phyloP scores from a whole-genome alignment of 257 asterid species.

The Orobanche coerulescens region DNA sequence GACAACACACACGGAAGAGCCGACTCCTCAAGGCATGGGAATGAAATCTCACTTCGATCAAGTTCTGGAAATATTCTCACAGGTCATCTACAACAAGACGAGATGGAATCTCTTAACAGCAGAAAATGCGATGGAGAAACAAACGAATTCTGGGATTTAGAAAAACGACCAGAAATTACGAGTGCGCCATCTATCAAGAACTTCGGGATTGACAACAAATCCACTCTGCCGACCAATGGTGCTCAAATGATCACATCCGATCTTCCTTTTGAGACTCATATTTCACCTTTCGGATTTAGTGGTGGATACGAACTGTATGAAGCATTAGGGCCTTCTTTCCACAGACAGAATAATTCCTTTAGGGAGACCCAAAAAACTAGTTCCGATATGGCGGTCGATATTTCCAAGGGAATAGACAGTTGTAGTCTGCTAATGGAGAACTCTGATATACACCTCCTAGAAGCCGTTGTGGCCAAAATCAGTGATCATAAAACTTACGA shows the following conservation, averaged over 20 bases:
- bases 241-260: slow-evolving; percentile 25
- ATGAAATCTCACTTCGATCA: slow-evolving; percentile 32
- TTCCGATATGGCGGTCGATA: slow-evolving; percentile 46
- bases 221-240: slow-evolving; percentile 25
- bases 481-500: slow-evolving; percentile 38
- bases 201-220: slow-evolving; percentile 26
- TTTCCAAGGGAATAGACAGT: slow-evolving; percentile 46
- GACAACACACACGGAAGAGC: slow-evolving; percentile 36
- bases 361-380: slow-evolving; percentile 38
- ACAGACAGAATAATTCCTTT: slow-evolving; percentile 31
- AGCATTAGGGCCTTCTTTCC: slow-evolving; percentile 72
- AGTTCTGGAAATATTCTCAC: slow-evolving; percentile 30
- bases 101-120: slow-evolving; percentile 24
- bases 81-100: slow-evolving; percentile 34
- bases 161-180: slow-evolving; percentile 26
- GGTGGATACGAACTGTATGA: slow-evolving; percentile 82
- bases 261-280: slow-evolving; percentile 29
- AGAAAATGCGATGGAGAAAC: slow-evolving; percentile 31
- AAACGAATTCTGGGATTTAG: slow-evolving; percentile 23
- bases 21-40: slow-evolving; percentile 29
- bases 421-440: slow-evolving; percentile 48
- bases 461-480: slow-evolving; percentile 80
- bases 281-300: slow-evolving; percentile 48
- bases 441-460: slow-evolving; percentile 66
- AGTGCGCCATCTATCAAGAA: slow-evolving; percentile 20